Conservation (phyloP, 1,284 basidiomycete genomes). For the Ceratobasidium sp. region DNA sequence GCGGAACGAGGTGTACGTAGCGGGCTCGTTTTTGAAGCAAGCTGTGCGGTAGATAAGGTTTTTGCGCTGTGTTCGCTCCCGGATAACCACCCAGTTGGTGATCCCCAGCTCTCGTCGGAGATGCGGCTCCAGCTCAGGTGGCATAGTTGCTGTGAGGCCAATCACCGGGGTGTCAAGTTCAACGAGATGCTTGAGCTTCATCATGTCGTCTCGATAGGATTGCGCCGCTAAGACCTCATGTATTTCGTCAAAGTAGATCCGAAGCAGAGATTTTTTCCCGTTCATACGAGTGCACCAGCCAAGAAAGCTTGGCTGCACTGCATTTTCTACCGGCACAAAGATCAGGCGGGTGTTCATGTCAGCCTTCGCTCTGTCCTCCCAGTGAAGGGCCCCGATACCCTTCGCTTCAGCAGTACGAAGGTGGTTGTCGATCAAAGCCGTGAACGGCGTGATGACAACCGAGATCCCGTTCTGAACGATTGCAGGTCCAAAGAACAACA, state of each 20-base stretch:
- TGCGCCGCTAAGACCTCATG: not conserved
- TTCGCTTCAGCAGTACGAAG: not conserved
- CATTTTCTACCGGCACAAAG: not conserved
- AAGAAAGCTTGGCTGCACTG: not conserved
- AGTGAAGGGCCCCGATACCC: not conserved
- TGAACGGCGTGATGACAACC: not conserved
- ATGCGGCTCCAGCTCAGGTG: not conserved
- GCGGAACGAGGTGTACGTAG: not conserved
- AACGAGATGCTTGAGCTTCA: not conserved
- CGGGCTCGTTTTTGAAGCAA: not conserved
- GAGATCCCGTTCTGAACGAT: not conserved
- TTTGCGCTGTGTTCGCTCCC: constrained; percentile 11
- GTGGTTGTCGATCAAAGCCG: not conserved
- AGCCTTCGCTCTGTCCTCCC: not conserved
- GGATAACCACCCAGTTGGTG: not conserved
- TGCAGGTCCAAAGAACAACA: not conserved
- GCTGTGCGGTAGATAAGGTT: constrained; percentile 2
- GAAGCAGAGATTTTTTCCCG: not conserved
- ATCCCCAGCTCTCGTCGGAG: not conserved
- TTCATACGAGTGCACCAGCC: not conserved
- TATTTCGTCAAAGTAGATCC: constrained; percentile 13
- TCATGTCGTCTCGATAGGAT: not conserved
- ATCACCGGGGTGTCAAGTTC: not conserved
- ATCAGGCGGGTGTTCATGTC: not conserved
- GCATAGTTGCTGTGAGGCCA: not conserved